Conservation (phyloP, 768 basidiomycete genomes). For the Lentinula sp. region DNA sequence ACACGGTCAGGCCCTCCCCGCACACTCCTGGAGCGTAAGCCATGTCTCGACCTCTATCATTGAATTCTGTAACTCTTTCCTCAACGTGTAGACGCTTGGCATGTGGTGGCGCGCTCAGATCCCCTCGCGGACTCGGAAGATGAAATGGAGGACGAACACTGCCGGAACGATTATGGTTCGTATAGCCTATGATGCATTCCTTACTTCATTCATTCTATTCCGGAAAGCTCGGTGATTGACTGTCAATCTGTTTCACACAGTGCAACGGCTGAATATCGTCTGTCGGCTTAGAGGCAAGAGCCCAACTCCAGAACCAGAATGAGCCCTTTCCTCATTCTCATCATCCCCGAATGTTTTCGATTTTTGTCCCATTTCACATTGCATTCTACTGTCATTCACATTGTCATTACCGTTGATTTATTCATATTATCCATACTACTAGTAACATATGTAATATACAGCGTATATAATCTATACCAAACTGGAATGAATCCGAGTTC, state of each 20-base stretch:
- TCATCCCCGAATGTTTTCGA: not conserved
- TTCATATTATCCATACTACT: not conserved
- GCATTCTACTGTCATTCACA: not conserved
- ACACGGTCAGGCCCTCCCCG: slow-evolving; percentile 22
- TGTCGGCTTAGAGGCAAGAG: slow-evolving; percentile 48
- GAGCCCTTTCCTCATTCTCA: not conserved
- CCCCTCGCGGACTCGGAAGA: slow-evolving; percentile 76
- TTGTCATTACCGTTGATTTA: not conserved
- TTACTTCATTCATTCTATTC: not conserved
- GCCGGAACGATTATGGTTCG: slow-evolving; percentile 62
- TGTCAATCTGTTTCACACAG: slow-evolving; percentile 24
- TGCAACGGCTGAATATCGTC: slow-evolving; percentile 56
- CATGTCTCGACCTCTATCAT: not conserved
- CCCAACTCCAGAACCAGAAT: slow-evolving; percentile 48
- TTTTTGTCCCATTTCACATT: not conserved
- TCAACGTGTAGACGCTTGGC: not conserved
- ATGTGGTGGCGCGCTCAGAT: slow-evolving; percentile 47
- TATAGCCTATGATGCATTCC: slow-evolving; percentile 5
- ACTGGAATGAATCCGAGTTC: not conserved
- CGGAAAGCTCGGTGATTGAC: slow-evolving; percentile 6
- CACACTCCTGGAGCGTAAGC: slow-evolving; percentile 65
- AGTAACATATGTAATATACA: not conserved
- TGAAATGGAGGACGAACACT: slow-evolving; percentile 57
- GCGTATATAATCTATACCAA: not conserved
- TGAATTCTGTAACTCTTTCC: not conserved